Conservation (phyloP, 2,329 filamentous ascomycete genomes). For the Huntiella moniliformis region DNA sequence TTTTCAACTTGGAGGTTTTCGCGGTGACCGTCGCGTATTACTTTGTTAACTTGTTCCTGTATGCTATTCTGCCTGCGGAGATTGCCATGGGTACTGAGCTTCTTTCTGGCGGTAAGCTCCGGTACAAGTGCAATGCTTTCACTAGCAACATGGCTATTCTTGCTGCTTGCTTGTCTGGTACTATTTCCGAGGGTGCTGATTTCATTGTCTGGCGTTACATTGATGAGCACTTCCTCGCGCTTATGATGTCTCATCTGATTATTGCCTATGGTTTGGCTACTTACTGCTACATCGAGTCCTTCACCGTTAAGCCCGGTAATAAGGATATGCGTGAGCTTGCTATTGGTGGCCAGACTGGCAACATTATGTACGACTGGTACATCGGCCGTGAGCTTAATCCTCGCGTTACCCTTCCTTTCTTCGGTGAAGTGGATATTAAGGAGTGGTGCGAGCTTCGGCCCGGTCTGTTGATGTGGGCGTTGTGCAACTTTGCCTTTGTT, state of each 20-base stretch:
- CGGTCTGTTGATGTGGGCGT: conserved; percentile 73
- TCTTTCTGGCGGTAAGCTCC: conserved; percentile 50
- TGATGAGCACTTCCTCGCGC: conserved; percentile 71
- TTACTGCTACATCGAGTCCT: conserved; percentile 68
- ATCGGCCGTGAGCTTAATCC: conserved; percentile 93
- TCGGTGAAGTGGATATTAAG: conserved; percentile 82
- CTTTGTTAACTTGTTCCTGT: conserved; percentile 52
- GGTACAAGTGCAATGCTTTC: conserved; percentile 70
- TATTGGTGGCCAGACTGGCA: conserved; percentile 62
- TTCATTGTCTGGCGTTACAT: conserved; percentile 88
- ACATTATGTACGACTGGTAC: conserved; percentile 86
- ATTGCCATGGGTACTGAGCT: conserved; percentile 54
- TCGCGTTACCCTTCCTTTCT: conserved; percentile 54
- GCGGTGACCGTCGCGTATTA: conserved; percentile 64
- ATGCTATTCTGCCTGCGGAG: conserved; percentile 57
- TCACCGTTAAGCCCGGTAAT: conserved; percentile 61
- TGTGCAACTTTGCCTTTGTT: conserved; percentile 68
- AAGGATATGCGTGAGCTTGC: conserved; percentile 58
- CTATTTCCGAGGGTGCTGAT: conserved; percentile 54
- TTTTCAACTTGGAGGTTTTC: conserved; percentile 51
- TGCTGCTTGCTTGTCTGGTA: conserved; percentile 53
- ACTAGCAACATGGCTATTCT: conserved; percentile 56
- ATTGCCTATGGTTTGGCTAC: conserved; percentile 55
- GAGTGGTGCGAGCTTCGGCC: conserved; percentile 80
- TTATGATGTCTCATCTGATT: conserved; percentile 66